Percentiles rank a stretch among this genome's conserved stretches.
phyloP scores from a whole-genome alignment of 2,329 filamentous ascomycete genomes.

The Fonsecaea pedrosoi region DNA sequence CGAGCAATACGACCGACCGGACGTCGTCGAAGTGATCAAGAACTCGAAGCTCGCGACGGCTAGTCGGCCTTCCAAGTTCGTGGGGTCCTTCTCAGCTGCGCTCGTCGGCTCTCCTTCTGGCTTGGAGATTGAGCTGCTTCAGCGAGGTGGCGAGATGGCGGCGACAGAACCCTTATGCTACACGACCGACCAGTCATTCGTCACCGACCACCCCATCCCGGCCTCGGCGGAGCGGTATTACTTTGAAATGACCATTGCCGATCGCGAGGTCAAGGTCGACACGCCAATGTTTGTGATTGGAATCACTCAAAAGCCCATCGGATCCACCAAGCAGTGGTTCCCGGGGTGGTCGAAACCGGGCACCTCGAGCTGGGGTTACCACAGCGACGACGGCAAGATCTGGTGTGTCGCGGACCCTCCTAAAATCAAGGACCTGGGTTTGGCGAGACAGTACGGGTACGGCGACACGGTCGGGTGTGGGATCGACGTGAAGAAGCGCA shows the following conservation, averaged over 20 bases:
- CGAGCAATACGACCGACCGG: neutral
- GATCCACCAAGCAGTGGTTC: constrained; percentile 5
- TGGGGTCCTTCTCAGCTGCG: neutral
- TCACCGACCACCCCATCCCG: constrained; percentile 1
- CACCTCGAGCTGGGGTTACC: neutral
- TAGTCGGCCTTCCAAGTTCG: neutral
- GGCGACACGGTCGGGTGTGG: neutral
- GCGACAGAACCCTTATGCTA: neutral
- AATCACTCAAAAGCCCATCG: constrained; percentile 1
- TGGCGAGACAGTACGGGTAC: neutral
- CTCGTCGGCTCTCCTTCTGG: neutral
- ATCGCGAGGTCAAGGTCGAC: neutral
- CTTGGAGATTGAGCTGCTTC: neutral
- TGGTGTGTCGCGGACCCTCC: constrained; percentile 1
- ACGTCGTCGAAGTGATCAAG: neutral
- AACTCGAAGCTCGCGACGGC: neutral
- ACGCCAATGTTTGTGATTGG: neutral
- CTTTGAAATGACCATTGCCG: neutral
- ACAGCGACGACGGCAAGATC: constrained; percentile 1
- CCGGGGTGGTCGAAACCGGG: neutral
- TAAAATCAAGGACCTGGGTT: neutral
- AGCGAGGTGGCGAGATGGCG: neutral
- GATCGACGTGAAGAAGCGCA: constrained; percentile 2
- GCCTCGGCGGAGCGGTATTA: neutral
- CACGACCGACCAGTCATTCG: neutral